phyloP scores from a whole-genome alignment of 148 eudicot species.

The Spergularia bocconei region DNA sequence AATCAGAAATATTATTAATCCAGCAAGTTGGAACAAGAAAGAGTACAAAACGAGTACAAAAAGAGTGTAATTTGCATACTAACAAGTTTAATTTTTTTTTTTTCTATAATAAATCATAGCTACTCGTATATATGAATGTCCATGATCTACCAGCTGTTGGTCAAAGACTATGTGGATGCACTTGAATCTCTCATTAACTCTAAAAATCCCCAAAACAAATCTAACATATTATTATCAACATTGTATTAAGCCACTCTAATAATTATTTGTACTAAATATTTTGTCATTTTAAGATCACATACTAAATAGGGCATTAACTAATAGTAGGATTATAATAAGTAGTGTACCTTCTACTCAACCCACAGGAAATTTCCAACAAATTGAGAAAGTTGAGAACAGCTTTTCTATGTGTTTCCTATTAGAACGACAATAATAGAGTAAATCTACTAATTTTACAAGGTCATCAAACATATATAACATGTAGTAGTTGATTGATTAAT shows the following conservation, averaged over 20 bases:
- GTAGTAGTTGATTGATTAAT: not conserved
- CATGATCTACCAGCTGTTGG: conserved; percentile 6
- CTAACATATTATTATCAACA: conserved; percentile 1
- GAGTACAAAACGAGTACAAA: too few relatives aligned
- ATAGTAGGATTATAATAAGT: not conserved
- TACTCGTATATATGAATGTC: too few relatives aligned
- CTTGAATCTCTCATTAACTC: conserved; percentile 24
- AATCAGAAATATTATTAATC: too few relatives aligned
- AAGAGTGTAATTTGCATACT: too few relatives aligned
- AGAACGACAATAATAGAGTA: not conserved
- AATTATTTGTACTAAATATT: conserved; percentile 11
- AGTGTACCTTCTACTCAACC: not conserved
- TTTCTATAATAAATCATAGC: too few relatives aligned
- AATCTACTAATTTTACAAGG: not conserved
- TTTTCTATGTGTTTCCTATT: conserved; percentile 5
- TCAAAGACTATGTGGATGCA: conserved; percentile 31
- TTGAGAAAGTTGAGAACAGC: not conserved
- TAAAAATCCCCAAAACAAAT: not conserved
- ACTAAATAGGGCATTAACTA: too few relatives aligned
- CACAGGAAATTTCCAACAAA: not conserved
- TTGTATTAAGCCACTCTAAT: not conserved
- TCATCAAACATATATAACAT: too few relatives aligned
- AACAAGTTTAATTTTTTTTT: too few relatives aligned
- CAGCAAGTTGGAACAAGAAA: too few relatives aligned
- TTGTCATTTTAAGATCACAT: not conserved